Percentiles rank a stretch among this genome's conserved stretches.
Conservation (phyloP, 2,329 filamentous ascomycete species). For the Exserohilum turcica region DNA sequence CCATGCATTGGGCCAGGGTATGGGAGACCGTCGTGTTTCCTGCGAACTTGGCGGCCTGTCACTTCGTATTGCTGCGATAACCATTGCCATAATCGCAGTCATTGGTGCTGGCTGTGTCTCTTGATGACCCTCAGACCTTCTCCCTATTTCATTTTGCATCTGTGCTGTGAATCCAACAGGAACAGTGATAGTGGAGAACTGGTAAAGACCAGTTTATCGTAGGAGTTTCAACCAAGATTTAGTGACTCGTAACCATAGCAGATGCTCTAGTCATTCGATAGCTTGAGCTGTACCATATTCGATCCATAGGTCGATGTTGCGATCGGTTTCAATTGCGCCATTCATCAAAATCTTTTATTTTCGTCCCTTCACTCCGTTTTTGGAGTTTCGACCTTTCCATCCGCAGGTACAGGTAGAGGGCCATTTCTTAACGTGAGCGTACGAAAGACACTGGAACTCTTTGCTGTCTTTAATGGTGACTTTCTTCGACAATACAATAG, state of each 20-base stretch:
- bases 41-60: neutral
- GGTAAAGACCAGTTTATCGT: conserved; percentile 2
- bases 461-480: neutral
- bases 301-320: neutral
- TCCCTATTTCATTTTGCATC: neutral
- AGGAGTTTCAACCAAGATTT: neutral
- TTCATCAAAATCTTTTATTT: too few species aligned
- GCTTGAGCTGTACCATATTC: neutral
- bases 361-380: neutral
- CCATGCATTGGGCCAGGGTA: neutral
- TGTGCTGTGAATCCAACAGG: conserved; percentile 2
- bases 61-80: too few species aligned
- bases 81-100: neutral
- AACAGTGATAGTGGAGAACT: conserved; percentile 18
- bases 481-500: neutral
- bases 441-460: neutral
- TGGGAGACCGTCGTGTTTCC: neutral
- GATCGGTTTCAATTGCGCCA: neutral
- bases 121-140: neutral
- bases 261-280: neutral
- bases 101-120: neutral
- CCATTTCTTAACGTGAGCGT: conserved; percentile 14
- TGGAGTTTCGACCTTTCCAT: neutral
- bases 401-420: conserved; percentile 7
- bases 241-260: neutral